Evolutionary conservation across 1,139 yeast species (phyloP).

Genomic region (Yamadazyma buinensis): DNA sequence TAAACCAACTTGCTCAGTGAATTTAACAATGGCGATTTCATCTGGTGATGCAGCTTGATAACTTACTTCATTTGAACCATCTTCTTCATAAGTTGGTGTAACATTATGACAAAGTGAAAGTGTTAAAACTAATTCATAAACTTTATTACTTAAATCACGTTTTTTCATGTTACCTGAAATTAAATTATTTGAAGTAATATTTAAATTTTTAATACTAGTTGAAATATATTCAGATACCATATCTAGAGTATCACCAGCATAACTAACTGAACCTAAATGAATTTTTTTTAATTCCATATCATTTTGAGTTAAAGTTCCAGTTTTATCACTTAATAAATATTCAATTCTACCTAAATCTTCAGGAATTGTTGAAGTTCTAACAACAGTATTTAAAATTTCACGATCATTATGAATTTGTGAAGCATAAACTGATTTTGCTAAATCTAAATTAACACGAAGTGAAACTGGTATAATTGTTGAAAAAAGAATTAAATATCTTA

Average conservation of each 20-base stretch:
- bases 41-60: constrained; percentile 99
- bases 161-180: constrained; percentile 25
- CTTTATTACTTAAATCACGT: constrained; percentile 65
- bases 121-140: constrained; percentile 75
- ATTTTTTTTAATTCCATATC: constrained; percentile 96
- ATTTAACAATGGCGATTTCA: constrained; percentile 94
- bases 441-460: constrained; percentile 85
- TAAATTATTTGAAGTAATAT: constrained; percentile 5
- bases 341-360: constrained; percentile 97
- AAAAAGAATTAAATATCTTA: constrained; percentile 86
- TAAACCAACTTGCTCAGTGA: constrained; percentile 83
- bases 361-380: constrained; percentile 95
- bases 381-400: constrained; percentile 81
- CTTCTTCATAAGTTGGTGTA: constrained; percentile 42
- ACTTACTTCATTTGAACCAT: constrained; percentile 33
- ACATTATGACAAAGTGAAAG: constrained; percentile 94
- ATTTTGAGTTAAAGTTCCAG: constrained; percentile 96
- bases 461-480: constrained; percentile 97
- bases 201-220: constrained; percentile 17
- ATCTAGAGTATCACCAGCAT: constrained; percentile 89
- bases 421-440: constrained; percentile 95
- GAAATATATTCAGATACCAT: constrained; percentile 71
- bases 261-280: constrained; percentile 89
- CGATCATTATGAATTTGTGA: constrained; percentile 88
- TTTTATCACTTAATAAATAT: constrained; percentile 87